Base-by-base conservation (phyloP, 2,329 filamentous ascomycete species). In the Xylariales sp. region DNA sequence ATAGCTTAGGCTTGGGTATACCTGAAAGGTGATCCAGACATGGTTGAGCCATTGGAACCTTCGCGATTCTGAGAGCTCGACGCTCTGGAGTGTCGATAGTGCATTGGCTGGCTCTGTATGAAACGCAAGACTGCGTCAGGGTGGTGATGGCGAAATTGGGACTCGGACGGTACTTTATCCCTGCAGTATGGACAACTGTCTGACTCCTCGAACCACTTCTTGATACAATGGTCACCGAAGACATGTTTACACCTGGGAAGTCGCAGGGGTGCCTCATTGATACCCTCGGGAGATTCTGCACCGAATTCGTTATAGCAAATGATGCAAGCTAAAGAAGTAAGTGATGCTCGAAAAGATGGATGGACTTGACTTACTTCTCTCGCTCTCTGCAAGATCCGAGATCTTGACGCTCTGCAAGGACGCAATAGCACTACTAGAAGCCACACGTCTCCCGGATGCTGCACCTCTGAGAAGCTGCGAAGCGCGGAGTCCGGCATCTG, bases 221-320 rank as follows among this genome's bases (percentile, higher is more conserved):
- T 79, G 48, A 84, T 78, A 56, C 80, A 84, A 49, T 74, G 68
- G 42, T 81, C 70, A 14, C 80, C 80, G 55, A 84, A 84, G 5
- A 83, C 58, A 50, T 84, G 80, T 49, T 75, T 78, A 64, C 80
- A 84, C 49, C 70, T 74, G 3, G 80, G 79, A 14, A 83, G 58
- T 15, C 75, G 73, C 12, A 82, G 56, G 1, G 80, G 76, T 3
- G 60, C 64, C 53, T 84, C 80, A 33, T 64, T 69, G 15, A 76
- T 59, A 1, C 78, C 78, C 47, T 83, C 80, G 0, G 78, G 77
- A 20, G 71, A 78, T 43, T 63, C 56, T 11, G 70, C 63, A 24
- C 76, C 76, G 50, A 74, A 82, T 7, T 80, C 76, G 47, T 80
- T 81, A 53, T 82, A 82, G 60, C 79, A 83, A 44, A 83, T 83